Conservation (phyloP, 2,329 filamentous ascomycete genomes). For the Cytospora chrysosperma region DNA sequence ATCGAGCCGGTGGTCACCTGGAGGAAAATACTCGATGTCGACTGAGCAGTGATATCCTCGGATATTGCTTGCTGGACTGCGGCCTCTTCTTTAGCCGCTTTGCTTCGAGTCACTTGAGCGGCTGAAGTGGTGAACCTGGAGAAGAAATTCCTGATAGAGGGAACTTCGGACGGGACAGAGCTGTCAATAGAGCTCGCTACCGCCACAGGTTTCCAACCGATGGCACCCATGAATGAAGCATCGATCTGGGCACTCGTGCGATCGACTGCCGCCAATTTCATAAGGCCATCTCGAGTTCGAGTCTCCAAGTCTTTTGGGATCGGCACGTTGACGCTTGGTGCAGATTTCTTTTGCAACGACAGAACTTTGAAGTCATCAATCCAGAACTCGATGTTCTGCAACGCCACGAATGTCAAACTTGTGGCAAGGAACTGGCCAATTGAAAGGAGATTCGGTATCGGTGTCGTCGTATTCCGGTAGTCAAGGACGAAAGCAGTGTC, state of each 20-base stretch:
- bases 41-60: constrained; percentile 69
- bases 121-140: constrained; percentile 66
- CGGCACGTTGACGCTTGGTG: constrained; percentile 68
- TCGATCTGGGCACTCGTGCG: constrained; percentile 90
- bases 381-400: constrained; percentile 85
- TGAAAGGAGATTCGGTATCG: constrained; percentile 80
- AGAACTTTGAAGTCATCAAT: constrained; percentile 85
- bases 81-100: constrained; percentile 62
- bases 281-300: constrained; percentile 80
- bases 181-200: constrained; percentile 41
- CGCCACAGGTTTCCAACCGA: constrained; percentile 74
- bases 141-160: constrained; percentile 77
- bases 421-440: constrained; percentile 91
- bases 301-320: constrained; percentile 80
- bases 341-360: constrained; percentile 78
- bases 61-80: constrained; percentile 60
- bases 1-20: constrained; percentile 83
- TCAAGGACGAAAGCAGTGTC: constrained; percentile 94
- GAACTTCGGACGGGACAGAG: constrained; percentile 52
- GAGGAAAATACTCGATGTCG: constrained; percentile 80
- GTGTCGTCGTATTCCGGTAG: constrained; percentile 84
- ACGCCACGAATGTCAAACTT: constrained; percentile 90
- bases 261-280: constrained; percentile 80
- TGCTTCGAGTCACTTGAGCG: constrained; percentile 52
- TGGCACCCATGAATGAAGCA: constrained; percentile 81